Evolutionary conservation across 305 asterid genomes (phyloP).

Genomic region (Fraxinus sp.): DNA sequence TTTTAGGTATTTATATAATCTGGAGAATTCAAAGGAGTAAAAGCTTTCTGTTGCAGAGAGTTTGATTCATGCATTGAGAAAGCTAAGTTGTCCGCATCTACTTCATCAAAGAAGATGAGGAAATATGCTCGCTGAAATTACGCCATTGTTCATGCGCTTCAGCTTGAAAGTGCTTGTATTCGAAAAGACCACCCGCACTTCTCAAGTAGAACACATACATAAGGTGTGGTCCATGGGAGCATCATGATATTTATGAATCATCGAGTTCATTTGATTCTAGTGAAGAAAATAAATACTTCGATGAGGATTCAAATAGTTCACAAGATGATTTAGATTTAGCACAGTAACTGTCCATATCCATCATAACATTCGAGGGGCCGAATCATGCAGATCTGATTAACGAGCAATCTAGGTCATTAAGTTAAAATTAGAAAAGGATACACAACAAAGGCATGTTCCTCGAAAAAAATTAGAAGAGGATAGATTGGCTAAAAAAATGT

Average conservation of each 20-base stretch:
- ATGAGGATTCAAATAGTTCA: no score
- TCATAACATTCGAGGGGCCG: no score
- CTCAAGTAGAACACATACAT: constrained; percentile 15
- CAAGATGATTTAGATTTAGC: no score
- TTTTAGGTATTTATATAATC: not conserved
- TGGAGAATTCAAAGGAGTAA: not conserved
- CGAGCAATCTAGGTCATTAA: no score
- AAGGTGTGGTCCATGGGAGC: not conserved
- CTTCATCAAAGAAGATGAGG: not conserved
- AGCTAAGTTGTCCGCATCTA: not conserved
- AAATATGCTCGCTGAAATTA: not conserved
- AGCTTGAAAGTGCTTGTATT: not conserved
- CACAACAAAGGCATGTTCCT: no score
- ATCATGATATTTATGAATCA: constrained; percentile 27
- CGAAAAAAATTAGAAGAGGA: constrained; percentile 22
- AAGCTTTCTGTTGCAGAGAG: not conserved
- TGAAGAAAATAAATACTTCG: constrained; percentile 20
- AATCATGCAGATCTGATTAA: no score
- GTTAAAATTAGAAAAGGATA: no score
- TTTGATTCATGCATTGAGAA: not conserved
- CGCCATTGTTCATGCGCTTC: not conserved
- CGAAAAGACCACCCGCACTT: not conserved
- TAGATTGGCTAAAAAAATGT: no score
- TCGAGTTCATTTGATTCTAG: constrained; percentile 30
- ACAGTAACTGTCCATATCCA: no score